A percentile compares a stretch with the other conserved stretches of the same genome.
These are phyloP conservation scores for Candida boidinii DNA, from an alignment of 805 yeast genomes.

Conservation along the genomic window DNA sequence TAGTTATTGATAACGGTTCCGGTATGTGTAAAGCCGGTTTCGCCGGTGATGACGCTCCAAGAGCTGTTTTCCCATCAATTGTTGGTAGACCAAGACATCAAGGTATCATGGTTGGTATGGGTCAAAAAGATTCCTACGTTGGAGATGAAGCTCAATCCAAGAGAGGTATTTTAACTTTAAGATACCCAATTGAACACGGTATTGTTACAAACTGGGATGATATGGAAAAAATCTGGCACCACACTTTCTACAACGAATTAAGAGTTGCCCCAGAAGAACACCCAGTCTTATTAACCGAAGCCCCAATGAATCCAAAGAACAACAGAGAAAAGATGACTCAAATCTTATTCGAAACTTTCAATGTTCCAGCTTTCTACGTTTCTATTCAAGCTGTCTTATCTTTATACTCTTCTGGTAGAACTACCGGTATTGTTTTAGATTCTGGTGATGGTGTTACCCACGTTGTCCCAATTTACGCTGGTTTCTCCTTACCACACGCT, in stretches of 20 bases:
- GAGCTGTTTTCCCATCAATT: slow-evolving; percentile 99
- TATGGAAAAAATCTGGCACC: slow-evolving; percentile 99
- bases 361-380: slow-evolving; percentile 99
- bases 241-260: slow-evolving; percentile 99
- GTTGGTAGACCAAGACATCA: slow-evolving; percentile 99
- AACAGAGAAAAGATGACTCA: slow-evolving; percentile 99
- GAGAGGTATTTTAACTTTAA: slow-evolving; percentile 98
- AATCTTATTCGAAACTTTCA: slow-evolving; percentile 97
- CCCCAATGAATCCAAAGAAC: slow-evolving; percentile 98
- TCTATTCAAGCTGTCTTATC: slow-evolving; percentile 98
- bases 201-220: slow-evolving; percentile 99
- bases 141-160: slow-evolving; percentile 99
- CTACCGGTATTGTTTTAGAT: slow-evolving; percentile 99
- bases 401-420: slow-evolving; percentile 98
- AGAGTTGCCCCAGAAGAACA: slow-evolving; percentile 99
- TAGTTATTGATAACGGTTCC: slow-evolving; percentile 98
- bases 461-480: slow-evolving; percentile 99
- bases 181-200: slow-evolving; percentile 99
- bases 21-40: slow-evolving; percentile 99
- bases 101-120: slow-evolving; percentile 99
- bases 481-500: slow-evolving; percentile 99
- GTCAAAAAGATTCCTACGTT: slow-evolving; percentile 98
- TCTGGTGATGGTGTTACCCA: slow-evolving; percentile 99
- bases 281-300: slow-evolving; percentile 98
- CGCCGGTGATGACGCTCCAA: slow-evolving; percentile 99